Evolutionary conservation across 2,329 filamentous ascomycete species (phyloP), one percentile per base, ranked within the genome.

Genomic region (Chaetomium strumarium): DNA sequence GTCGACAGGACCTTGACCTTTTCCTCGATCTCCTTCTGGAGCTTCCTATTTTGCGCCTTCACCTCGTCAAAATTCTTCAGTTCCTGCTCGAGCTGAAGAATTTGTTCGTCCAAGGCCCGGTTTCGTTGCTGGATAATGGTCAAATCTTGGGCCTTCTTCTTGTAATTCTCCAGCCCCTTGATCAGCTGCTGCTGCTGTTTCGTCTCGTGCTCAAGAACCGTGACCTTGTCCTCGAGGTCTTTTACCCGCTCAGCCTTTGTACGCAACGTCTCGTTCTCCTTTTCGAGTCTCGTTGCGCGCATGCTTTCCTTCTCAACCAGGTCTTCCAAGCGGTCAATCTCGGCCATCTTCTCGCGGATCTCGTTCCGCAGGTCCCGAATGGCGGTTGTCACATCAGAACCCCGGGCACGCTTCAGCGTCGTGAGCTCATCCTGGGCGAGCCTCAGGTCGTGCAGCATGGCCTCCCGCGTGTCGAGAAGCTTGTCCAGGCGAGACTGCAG

Each of bases 291-390:
- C 40, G 72, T 70, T 58, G 71, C 79, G 65, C 70, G 66, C 14
- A 70, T 64, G 16, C 70, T 69, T 55, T 76, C 68, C 31, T 77
- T 73, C 52, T 86, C 79, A 11, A 85, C 69, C 60, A 87, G 79
- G 17, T 78, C 76, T 65, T 91, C 87, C 60, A 89, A 80, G 20
- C 75, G 78, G 37, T 83, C 81, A 63, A 91, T 90, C 54, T 62
- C 58, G 37, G 58, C 55, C 52, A 64, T 63, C 62, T 86, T 83
- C 60, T 89, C 81, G 38, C 79, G 78, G 20, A 85, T 71, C 58
- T 78, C 77, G 40, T 72, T 70, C 59, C 84, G 74, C 60, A 86
- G 70, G 55, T 75, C 68, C 68, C 73, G 72, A 57, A 81, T 75
- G 46, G 76, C 70, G 50, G 76, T 73, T 19, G 71, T 76, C 64